These are phyloP conservation scores for Mesembryanthemum crystallinum DNA, from an alignment of 148 eudicot genomes.

Conservation along the genomic window DNA sequence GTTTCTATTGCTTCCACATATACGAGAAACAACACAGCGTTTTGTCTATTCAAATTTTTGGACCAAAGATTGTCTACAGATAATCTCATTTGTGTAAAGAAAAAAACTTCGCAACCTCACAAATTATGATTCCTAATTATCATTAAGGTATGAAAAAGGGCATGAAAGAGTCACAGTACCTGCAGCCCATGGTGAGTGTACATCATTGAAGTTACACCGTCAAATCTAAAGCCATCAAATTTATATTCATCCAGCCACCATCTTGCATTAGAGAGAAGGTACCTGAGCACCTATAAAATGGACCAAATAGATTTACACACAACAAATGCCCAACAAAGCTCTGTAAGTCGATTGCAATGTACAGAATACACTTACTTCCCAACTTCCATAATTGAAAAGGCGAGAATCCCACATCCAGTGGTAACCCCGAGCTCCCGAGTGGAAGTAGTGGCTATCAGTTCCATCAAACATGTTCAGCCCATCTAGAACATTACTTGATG, in stretches of 20 bases:
- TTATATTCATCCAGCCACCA: constrained; percentile 99
- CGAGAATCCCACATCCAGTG: constrained; percentile 99
- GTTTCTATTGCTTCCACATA: neutral
- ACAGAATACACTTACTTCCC: constrained; percentile 67
- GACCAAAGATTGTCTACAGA: neutral
- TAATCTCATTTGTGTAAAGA: neutral
- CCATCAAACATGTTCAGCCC: constrained; percentile 98
- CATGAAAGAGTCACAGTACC: constrained; percentile 36
- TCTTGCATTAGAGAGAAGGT: constrained; percentile 95
- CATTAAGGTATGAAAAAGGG: neutral
- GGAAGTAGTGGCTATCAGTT: constrained; percentile 93
- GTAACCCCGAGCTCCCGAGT: constrained; percentile 90
- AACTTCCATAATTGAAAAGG: constrained; percentile 86
- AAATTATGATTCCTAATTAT: neutral
- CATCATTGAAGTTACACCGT: constrained; percentile 99
- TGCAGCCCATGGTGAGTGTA: constrained; percentile 95
- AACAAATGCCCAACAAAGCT: neutral
- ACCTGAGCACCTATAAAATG: constrained; percentile 70
- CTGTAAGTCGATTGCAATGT: neutral
- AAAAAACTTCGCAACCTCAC: neutral
- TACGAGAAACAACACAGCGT: neutral
- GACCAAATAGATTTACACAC: constrained; percentile 22
- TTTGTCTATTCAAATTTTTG: neutral
- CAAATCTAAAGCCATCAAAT: constrained; percentile 98
- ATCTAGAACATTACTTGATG: constrained; percentile 83